Evolutionary conservation across 1,284 basidiomycete species (phyloP).

Genomic region (Malassezia pachydermatis): DNA sequence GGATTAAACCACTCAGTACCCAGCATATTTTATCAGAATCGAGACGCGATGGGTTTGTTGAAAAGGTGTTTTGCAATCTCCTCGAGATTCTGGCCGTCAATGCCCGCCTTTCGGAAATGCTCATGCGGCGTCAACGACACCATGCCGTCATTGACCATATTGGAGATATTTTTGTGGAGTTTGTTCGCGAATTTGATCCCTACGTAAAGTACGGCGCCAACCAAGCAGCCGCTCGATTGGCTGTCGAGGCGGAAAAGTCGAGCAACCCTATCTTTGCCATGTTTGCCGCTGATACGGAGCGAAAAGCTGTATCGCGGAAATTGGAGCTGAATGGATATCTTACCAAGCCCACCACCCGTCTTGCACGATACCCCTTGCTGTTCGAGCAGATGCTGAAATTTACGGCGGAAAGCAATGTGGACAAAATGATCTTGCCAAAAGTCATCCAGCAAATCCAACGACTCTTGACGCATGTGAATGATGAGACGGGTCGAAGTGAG

Average conservation of each 20-base stretch:
- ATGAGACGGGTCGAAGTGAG: constrained; percentile 81
- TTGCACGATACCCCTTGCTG: constrained; percentile 87
- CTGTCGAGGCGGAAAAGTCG: constrained; percentile 96
- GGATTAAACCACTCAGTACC: constrained; percentile 72
- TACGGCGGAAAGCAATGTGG: constrained; percentile 79
- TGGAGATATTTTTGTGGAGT: constrained; percentile 80
- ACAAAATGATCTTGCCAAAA: constrained; percentile 69
- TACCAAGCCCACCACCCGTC: constrained; percentile 87
- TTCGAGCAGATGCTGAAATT: constrained; percentile 87
- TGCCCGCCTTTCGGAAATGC: constrained; percentile 74
- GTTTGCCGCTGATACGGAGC: constrained; percentile 77
- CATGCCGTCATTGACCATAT: constrained; percentile 84
- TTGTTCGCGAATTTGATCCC: constrained; percentile 73
- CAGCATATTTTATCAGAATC: constrained; percentile 67
- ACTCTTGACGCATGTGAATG: constrained; percentile 78
- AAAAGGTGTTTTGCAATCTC: constrained; percentile 97
- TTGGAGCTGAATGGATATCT: constrained; percentile 95
- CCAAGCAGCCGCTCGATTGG: constrained; percentile 94
- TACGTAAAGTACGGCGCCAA: constrained; percentile 94
- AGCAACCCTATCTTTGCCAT: constrained; percentile 83
- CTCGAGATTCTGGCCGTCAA: constrained; percentile 88
- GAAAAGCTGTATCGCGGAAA: constrained; percentile 86
- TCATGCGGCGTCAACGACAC: constrained; percentile 88
- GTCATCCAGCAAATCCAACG: constrained; percentile 70
- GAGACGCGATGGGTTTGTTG: constrained; percentile 73